phyloP scores from a whole-genome alignment of 495 filamentous ascomycete genomes.

The Pyrenula aspistea region DNA sequence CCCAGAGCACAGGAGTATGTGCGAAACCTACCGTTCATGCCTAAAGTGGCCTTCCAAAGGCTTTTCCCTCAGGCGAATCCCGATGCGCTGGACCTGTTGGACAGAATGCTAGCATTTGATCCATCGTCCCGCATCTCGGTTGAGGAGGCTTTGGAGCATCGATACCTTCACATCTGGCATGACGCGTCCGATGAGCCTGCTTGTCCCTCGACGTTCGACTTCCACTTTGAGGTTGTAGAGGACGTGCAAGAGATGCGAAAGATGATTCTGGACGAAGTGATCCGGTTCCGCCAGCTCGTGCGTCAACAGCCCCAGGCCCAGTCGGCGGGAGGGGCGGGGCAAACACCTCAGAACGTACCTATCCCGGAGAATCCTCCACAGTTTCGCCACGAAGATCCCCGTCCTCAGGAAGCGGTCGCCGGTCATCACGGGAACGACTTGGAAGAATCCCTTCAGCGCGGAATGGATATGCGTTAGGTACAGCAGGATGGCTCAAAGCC shows the following conservation, averaged over 20 bases:
- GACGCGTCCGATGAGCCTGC: constrained; percentile 90
- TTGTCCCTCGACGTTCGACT: constrained; percentile 91
- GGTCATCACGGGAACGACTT: constrained; percentile 44
- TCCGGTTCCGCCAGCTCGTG: constrained; percentile 64
- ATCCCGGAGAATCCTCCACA: constrained; percentile 59
- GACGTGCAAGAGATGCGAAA: constrained; percentile 86
- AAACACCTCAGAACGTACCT: constrained; percentile 44
- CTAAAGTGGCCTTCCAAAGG: constrained; percentile 74
- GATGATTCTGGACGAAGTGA: constrained; percentile 93
- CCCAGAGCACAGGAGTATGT: constrained; percentile 97
- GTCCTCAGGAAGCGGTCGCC: constrained; percentile 65
- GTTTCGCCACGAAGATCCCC: constrained; percentile 74
- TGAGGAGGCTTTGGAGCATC: constrained; percentile 88
- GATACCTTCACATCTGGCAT: constrained; percentile 96
- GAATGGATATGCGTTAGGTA: constrained; percentile 47
- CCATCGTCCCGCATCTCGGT: constrained; percentile 83
- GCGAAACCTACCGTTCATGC: constrained; percentile 92
- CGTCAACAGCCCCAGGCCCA: constrained; percentile 49
- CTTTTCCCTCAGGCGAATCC: constrained; percentile 94
- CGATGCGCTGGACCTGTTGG: constrained; percentile 86
- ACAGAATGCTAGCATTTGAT: constrained; percentile 96
- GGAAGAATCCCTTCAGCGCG: constrained; percentile 76
- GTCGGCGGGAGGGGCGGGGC: constrained; percentile 18
- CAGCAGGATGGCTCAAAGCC: background rate
- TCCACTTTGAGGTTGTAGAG: constrained; percentile 92